Base-by-base conservation (phyloP, 2,329 filamentous ascomycete genomes). In the Escovopsis weberi region DNA sequence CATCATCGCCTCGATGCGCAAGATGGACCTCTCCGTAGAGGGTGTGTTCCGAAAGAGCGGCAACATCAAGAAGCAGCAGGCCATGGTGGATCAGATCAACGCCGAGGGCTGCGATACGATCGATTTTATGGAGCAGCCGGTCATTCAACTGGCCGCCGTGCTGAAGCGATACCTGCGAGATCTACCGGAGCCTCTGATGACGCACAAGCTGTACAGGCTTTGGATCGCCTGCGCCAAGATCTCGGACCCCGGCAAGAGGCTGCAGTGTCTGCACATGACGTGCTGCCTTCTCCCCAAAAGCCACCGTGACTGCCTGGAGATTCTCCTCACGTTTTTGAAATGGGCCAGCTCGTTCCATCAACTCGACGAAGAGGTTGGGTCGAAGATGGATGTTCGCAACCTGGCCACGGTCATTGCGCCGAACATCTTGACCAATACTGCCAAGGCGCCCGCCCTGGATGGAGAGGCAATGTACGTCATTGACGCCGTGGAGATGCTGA, bases 21-120 rank as follows among this genome's bases (percentile, higher is more conserved):
- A 89, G 62, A 96, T 98, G 86, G 91, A 98, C 60, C 87, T 98
- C 67, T 96, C 89, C 2, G 86, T 98, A 1, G 91, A 98, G 62
- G 91, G 91, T 54, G 88, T 98, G 19, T 98, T 98, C 75, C 80
- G 91, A 53, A 98, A 98, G 72, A 98, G 96, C 55, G 91, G 91
- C 53, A 98, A 96, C 61, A 95, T 98, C 66, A 89, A 91, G 61
- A 85, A 88, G 51, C 71, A 95, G 37, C 85, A 84, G 52, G 88
- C 94, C 47, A 70, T 93, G 6, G 81, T 86, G 34, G 85, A 93
- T 43, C 71, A 80, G 52, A 87, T 98, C 49, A 91, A 98, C 59
- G 77, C 77, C 37, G 82, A 86, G 42, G 89, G 86, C 36, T 85
- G 83, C 46, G 86, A 93, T 50, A 77, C 81, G 43, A 80, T 94